Base-by-base conservation (phyloP, 2,329 filamentous ascomycete genomes). In the Macroventuria anomochaeta region DNA sequence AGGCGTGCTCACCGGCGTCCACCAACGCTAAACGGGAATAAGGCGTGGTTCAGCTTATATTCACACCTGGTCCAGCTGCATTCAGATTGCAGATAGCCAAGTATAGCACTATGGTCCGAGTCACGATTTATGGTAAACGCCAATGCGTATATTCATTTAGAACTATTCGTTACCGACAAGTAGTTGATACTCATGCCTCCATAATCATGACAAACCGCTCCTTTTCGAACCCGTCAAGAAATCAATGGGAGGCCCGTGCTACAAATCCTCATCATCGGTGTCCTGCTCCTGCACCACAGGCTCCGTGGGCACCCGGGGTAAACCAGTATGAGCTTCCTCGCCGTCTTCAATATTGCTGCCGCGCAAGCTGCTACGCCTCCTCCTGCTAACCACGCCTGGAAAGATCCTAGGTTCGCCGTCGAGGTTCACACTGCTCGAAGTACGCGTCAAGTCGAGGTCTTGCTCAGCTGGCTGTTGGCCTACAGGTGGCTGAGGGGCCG, bases 401-500 rank as follows among this genome's bases (percentile, higher is more conserved):
- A 91, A 89, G 58, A 91, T 85, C 58, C 81, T 83, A 10, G 88
- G 89, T 70, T 91, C 88, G 41, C 81, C 84, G 23, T 75, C 73
- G 21, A 79, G 57, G 6, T 66, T 59, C 7, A 69, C 54, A 11
- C 55, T 61, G 39, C 69, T 70, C 13, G 63, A 55, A 3, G 69
- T 64, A 6, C 70, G 57, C 1, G 56, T 58, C 33, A 71, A 39
- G 7, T 53, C 59, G 3, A 55, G 17, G 23, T 60, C 53, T 12
- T 59, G 47, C n/a, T 69, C 64, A 13, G 63, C 63, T 1, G 42
- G 25, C n/a, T 58, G 53, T 37, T 55, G 39, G 2, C 23, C 41
- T 4, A 51, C 52, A 1, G 44, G 37, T 8, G 66, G 69, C 40
- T 70, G 69, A 3, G 59, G 57, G 3, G 49, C 59, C 12, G 59